phyloP scores from a whole-genome alignment of 192 early-diverging fungal genomes.

The Allomyces javanicus region DNA sequence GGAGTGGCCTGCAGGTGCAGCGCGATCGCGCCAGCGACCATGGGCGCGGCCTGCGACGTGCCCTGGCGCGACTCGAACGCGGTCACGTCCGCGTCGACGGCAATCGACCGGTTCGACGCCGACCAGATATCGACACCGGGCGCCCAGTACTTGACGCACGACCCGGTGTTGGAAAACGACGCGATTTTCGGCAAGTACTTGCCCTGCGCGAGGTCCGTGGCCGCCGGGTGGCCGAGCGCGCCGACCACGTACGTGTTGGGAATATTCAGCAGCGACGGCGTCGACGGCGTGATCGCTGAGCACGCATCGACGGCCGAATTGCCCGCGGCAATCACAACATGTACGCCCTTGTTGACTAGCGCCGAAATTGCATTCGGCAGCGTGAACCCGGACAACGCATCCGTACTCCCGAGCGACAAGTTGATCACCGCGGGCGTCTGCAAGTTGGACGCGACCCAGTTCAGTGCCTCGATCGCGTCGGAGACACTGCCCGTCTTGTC shows the following conservation, averaged over 20 bases:
- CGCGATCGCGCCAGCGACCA: neutral
- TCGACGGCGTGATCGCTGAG: neutral
- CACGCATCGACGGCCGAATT: neutral
- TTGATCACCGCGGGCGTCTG: neutral
- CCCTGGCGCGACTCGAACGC: neutral
- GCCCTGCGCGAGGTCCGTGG: neutral
- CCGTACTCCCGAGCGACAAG: neutral
- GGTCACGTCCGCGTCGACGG: neutral
- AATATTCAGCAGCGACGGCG: neutral
- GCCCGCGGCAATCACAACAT: neutral
- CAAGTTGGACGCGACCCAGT: neutral
- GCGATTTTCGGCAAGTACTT: neutral
- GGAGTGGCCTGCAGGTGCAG: neutral
- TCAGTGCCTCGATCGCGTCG: neutral
- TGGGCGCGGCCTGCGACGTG: neutral
- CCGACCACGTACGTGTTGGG: neutral
- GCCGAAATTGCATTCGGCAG: neutral
- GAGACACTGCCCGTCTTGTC: neutral
- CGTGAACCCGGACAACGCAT: neutral
- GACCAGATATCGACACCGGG: neutral
- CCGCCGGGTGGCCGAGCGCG: neutral
- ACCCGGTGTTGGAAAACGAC: neutral
- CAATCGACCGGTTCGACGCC: neutral
- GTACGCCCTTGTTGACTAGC: neutral
- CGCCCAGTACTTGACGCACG: neutral